A percentile compares a stretch with the other conserved stretches of the same genome.
These are phyloP conservation scores for Suhomyces bribrorum DNA, from an alignment of 1,139 yeast species.

Conservation along the genomic window DNA sequence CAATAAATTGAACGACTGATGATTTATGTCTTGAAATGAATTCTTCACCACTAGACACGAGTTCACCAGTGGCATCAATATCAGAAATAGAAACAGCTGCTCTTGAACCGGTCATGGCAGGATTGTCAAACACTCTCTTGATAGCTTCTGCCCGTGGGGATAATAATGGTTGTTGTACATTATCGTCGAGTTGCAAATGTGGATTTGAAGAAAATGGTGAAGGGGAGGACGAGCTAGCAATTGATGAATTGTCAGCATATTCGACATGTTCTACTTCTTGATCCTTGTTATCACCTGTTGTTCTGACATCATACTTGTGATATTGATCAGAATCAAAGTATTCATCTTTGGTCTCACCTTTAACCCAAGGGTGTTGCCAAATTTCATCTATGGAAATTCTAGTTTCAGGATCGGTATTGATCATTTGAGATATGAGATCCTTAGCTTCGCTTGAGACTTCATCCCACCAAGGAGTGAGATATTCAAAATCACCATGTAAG, in stretches of 20 bases:
- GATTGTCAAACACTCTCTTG: constrained; percentile 47
- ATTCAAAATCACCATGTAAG: constrained; percentile 78
- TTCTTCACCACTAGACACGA: constrained; percentile 13
- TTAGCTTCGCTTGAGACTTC: constrained; percentile 82
- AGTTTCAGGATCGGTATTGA: constrained; percentile 61
- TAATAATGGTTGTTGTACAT: constrained; percentile 11
- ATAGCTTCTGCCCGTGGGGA: constrained; percentile 48
- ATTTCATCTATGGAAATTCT: constrained; percentile 67
- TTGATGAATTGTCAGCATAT: constrained; percentile 4
- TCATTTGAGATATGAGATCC: constrained; percentile 51
- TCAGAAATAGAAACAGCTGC: constrained; percentile 14
- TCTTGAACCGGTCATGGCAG: constrained; percentile 34
- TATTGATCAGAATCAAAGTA: constrained; percentile 11
- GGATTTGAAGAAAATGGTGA: constrained; percentile 4
- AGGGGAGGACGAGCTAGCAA: background rate
- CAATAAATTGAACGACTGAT: constrained; percentile 26
- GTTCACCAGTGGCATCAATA: constrained; percentile 15
- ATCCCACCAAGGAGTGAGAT: constrained; percentile 96
- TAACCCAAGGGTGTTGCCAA: constrained; percentile 54
- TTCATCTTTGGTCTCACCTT: constrained; percentile 9
- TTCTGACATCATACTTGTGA: constrained; percentile 10
- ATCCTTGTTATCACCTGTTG: constrained; percentile 3
- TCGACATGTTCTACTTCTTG: constrained; percentile 15
- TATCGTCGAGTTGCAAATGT: constrained; percentile 4
- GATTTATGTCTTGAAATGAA: constrained; percentile 10